Evolutionary conservation across 352 stramenopile genomes (phyloP).

Genomic region (Globisporangium sylvaticum): DNA sequence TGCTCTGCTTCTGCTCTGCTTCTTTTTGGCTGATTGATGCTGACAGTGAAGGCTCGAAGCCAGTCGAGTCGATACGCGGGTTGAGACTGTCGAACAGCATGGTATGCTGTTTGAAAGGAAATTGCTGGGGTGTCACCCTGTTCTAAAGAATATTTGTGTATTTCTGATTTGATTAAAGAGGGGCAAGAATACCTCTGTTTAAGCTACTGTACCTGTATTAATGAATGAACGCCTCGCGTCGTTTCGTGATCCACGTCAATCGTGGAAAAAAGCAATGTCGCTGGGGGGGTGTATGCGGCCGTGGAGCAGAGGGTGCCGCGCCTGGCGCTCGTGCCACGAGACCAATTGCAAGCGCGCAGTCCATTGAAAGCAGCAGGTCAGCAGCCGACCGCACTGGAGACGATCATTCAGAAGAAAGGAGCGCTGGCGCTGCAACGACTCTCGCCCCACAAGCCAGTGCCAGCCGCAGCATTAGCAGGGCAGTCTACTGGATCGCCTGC

Average conservation of each 20-base stretch:
- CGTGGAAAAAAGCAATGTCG: not conserved
- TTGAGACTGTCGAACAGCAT: constrained; percentile 4
- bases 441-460: constrained; percentile 4
- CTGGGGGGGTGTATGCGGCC: constrained; percentile 11
- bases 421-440: not conserved
- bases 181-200: not conserved
- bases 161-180: not conserved
- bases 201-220: not conserved
- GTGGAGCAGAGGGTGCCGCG: constrained; percentile 36
- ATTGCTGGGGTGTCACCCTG: not conserved
- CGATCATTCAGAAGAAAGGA: constrained; percentile 7
- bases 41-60: not conserved
- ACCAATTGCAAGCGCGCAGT: constrained; percentile 18
- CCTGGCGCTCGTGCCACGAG: constrained; percentile 46
- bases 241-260: not conserved
- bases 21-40: not conserved
- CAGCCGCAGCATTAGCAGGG: not conserved
- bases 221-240: not conserved
- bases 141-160: not conserved
- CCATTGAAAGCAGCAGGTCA: constrained; percentile 13
- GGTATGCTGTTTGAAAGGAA: not conserved
- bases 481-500: not conserved
- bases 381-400: constrained; percentile 11
- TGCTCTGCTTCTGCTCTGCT: not conserved
- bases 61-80: constrained; percentile 4